A percentile compares a stretch with the other conserved stretches of the same genome.
Conservation (phyloP, 176 grass and related monocot species). For the Tillandsia leiboldiana region DNA sequence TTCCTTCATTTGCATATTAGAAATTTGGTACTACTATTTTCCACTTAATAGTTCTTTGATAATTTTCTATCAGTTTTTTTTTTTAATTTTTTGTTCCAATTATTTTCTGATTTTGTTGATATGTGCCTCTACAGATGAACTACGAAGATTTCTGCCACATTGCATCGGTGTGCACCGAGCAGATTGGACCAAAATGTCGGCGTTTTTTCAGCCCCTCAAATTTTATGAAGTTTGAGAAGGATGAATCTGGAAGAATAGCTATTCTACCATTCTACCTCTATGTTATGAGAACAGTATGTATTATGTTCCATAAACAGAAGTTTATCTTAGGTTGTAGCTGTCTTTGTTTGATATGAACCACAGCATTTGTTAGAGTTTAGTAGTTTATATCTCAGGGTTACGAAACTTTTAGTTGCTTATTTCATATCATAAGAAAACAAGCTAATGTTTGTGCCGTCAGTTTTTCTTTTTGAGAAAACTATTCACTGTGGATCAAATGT, state of each 20-base stretch:
- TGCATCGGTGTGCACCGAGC: slow-evolving; percentile 86
- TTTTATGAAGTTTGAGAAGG: slow-evolving; percentile 99
- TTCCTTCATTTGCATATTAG: neutral
- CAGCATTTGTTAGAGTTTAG: neutral
- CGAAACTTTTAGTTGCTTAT: no score
- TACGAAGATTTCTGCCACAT: slow-evolving; percentile 99
- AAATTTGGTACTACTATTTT: neutral
- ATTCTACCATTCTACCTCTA: slow-evolving; percentile 98
- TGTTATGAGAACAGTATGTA: slow-evolving; percentile 93
- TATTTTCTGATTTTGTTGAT: slow-evolving; percentile 12
- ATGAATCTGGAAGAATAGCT: slow-evolving; percentile 99
- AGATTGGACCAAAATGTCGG: slow-evolving; percentile 96
- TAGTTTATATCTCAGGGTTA: no score
- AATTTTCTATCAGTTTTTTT: neutral
- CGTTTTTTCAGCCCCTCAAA: slow-evolving; percentile 97
- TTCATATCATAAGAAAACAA: no score
- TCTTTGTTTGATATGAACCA: neutral
- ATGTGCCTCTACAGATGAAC: slow-evolving; percentile 66
- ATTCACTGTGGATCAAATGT: no score
- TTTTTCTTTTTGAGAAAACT: no score
- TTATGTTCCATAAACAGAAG: neutral
- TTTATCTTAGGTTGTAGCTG: neutral
- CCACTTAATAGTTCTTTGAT: neutral
- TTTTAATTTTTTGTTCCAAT: slow-evolving; percentile 3
- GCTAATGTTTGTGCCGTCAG: no score